Evolutionary conservation across 768 basidiomycete genomes (phyloP), one percentile per base, ranked within the genome.

Genomic region (Thelephora ganbajun): DNA sequence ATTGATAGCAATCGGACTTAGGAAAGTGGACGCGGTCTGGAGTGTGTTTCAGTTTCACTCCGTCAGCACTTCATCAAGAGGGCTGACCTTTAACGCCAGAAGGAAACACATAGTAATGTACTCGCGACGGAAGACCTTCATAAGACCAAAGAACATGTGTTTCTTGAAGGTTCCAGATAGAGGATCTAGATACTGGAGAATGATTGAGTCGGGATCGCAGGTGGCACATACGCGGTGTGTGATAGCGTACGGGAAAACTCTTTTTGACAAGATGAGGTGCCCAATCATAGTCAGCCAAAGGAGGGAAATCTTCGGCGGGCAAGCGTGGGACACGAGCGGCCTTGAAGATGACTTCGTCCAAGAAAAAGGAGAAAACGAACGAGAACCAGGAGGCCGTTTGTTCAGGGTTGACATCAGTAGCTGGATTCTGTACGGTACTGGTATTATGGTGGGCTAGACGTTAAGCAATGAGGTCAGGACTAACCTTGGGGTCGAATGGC

Each of bases 371-470:
- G 22, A 64, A 56, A n/a, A 67, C 19, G 49, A 67, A 56, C 5
- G 66, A 70, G n/a, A 69, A 49, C 37, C 61, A 55, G 1, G 67
- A 67, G 2, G 70, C 66, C 5, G 69, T 71, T 48, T 73, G 72
- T 53, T 76, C 72, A 0, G 70, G 67, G 47, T 63, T 63, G 1
- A 62, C 58, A 23, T 54, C 50, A 14, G 44, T 11, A 5, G 44
- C 42, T 37, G 57, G 50, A 26, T 57, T 48, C 59, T 47, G 50
- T 5, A 19, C 5, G 5, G 14, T 33, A 43, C 26, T 4, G 9
- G 26, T 9, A 41, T 41, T 26, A 33, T 9, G 2, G 6, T 19
- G 23, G 4, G 19, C 35, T 30, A n/a, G 20, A 43, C 14, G 5
- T 16, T 1, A 19, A 18, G 6, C 20, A 22, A 9, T 35, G 5